These are phyloP conservation scores for Adiantum capillusveneris DNA, from an alignment of 75 land plant species.

Conservation along the genomic window DNA sequence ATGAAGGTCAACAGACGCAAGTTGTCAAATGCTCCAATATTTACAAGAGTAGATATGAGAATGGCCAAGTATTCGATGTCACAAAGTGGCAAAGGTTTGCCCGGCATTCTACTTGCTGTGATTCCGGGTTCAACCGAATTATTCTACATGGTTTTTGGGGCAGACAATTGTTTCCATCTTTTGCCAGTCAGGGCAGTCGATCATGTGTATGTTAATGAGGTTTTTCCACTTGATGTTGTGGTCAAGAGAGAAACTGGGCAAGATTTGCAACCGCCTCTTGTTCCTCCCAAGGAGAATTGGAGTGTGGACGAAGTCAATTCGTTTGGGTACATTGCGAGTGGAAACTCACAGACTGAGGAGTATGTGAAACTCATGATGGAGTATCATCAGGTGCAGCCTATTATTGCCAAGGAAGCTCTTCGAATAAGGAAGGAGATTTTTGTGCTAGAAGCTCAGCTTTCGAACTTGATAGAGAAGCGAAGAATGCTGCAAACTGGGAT, in stretches of 20 bases:
- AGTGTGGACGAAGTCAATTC: background rate
- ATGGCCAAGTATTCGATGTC: constrained; percentile 1
- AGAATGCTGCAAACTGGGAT: background rate
- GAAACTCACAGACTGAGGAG: background rate
- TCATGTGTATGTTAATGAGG: constrained; percentile 9
- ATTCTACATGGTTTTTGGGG: constrained; percentile 10
- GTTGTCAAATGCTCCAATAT: constrained; percentile 8
- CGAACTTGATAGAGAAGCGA: background rate
- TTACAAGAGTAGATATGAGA: constrained; percentile 9
- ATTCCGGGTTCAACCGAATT: constrained; percentile 8
- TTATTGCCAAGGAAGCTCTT: background rate
- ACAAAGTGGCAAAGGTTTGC: constrained; percentile 2
- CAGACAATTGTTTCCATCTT: constrained; percentile 9
- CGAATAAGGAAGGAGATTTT: background rate
- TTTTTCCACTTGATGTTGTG: background rate
- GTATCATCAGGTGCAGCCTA: background rate
- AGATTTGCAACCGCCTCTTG: constrained; percentile 5
- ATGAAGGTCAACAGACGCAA: background rate
- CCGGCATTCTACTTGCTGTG: constrained; percentile 13
- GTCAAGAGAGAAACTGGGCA: constrained; percentile 2
- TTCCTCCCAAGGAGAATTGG: constrained; percentile 9
- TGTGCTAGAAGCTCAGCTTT: background rate
- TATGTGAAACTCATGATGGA: constrained; percentile 4
- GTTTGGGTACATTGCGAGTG: constrained; percentile 5
- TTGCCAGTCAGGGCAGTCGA: constrained; percentile 8